phyloP scores from a whole-genome alignment of 345 rosid species.

The Dovyalis caffra region DNA sequence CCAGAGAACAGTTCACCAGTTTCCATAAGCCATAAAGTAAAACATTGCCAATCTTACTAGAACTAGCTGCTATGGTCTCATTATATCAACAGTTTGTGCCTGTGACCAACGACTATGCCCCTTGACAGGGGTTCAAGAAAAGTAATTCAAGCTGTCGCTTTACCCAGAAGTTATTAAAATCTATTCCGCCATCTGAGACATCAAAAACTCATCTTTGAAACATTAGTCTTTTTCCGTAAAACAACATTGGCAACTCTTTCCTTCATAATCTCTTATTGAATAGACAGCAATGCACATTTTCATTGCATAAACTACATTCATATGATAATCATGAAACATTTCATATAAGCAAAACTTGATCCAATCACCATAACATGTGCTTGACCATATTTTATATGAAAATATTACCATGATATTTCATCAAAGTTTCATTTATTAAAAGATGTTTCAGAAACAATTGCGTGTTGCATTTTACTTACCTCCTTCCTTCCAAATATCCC shows the following conservation, averaged over 20 bases:
- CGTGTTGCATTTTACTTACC: neutral
- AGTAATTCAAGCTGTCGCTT: neutral
- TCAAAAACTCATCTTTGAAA: neutral
- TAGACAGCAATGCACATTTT: neutral
- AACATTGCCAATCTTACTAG: neutral
- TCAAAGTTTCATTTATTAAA: neutral
- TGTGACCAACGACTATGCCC: neutral
- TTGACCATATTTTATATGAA: neutral
- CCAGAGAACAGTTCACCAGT: too few relatives aligned
- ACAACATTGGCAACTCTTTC: neutral
- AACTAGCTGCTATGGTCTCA: neutral
- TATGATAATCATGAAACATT: neutral
- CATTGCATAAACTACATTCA: neutral
- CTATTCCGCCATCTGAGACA: neutral
- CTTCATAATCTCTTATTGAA: neutral
- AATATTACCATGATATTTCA: neutral
- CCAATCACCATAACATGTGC: neutral
- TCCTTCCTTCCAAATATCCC: neutral
- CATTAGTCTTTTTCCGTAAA: neutral
- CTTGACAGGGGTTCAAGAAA: neutral
- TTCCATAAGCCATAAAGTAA: neutral
- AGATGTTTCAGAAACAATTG: neutral
- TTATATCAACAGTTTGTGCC: neutral
- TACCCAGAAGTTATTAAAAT: neutral
- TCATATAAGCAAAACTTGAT: neutral